phyloP scores from a whole-genome alignment of 768 basidiomycete genomes.

The Gelatoporia subvermispora region DNA sequence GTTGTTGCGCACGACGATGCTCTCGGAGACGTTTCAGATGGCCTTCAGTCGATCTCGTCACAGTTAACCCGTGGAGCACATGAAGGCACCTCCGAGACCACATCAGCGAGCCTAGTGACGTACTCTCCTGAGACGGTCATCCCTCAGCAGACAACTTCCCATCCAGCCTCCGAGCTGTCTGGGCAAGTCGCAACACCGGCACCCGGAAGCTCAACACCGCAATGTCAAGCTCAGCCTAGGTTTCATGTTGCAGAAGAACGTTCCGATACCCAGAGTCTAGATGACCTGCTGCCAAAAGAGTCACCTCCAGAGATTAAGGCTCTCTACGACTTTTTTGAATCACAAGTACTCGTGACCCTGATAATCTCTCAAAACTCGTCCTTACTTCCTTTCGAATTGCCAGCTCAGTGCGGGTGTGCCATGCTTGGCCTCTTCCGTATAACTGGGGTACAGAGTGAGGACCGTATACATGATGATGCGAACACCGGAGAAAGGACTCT shows the following conservation, averaged over 20 bases:
- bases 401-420: conserved; percentile 2
- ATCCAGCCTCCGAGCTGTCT: too few relatives aligned
- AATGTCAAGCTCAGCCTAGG: too few relatives aligned
- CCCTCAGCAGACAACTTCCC: too few relatives aligned
- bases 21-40: too few relatives aligned
- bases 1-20: too few relatives aligned
- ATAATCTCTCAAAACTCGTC: conserved; percentile 1
- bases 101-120: too few relatives aligned
- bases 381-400: not conserved
- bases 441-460: not conserved
- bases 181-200: too few relatives aligned
- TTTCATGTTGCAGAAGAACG: not conserved
- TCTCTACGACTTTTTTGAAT: not conserved
- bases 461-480: not conserved
- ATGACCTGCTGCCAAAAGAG: not conserved
- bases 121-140: too few relatives aligned
- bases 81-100: too few relatives aligned
- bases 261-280: not conserved
- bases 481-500: not conserved
- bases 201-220: too few relatives aligned
- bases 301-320: conserved; percentile 3
- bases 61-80: too few relatives aligned
- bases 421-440: conserved; percentile 7
- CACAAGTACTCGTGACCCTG: not conserved
- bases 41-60: too few relatives aligned